Evolutionary conservation across 1,139 yeast genomes (phyloP).

Genomic region (Blastobotrys elegans): DNA sequence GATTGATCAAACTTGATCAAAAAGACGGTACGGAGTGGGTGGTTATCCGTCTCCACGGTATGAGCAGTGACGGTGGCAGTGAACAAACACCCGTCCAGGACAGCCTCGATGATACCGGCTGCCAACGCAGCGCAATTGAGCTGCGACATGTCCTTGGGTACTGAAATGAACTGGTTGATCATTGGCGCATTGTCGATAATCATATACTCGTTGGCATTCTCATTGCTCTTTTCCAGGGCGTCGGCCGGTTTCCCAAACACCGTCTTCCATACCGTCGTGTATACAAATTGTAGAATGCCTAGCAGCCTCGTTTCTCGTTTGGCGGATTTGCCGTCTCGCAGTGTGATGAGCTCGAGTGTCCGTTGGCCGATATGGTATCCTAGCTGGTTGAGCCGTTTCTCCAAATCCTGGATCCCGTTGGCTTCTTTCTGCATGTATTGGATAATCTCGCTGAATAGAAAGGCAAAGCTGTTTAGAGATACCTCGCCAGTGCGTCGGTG

Average conservation of each 20-base stretch:
- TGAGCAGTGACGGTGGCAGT: constrained; percentile 88
- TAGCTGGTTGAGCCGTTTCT: constrained; percentile 63
- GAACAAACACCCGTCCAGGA: constrained; percentile 74
- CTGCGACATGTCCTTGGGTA: constrained; percentile 75
- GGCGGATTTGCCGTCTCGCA: constrained; percentile 63
- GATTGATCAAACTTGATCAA: constrained; percentile 57
- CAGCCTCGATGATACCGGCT: constrained; percentile 91
- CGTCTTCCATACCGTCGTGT: constrained; percentile 75
- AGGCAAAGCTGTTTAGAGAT: constrained; percentile 61
- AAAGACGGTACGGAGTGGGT: constrained; percentile 74
- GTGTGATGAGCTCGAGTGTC: constrained; percentile 51
- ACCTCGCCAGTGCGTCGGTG: constrained; percentile 63
- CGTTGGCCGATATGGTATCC: constrained; percentile 71
- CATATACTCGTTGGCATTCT: constrained; percentile 69
- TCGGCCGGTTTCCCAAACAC: constrained; percentile 82
- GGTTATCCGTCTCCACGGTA: constrained; percentile 59
- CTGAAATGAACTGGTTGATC: constrained; percentile 68
- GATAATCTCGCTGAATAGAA: constrained; percentile 67
- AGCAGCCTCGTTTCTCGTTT: constrained; percentile 69
- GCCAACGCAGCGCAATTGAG: constrained; percentile 80
- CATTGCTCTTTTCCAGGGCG: constrained; percentile 83
- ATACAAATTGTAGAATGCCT: constrained; percentile 79
- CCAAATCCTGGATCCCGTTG: constrained; percentile 72
- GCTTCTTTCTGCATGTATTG: constrained; percentile 61
- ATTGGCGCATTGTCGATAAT: constrained; percentile 80